Evolutionary conservation across 1,284 basidiomycete genomes (phyloP).

Genomic region (Termitomyces sp.): DNA sequence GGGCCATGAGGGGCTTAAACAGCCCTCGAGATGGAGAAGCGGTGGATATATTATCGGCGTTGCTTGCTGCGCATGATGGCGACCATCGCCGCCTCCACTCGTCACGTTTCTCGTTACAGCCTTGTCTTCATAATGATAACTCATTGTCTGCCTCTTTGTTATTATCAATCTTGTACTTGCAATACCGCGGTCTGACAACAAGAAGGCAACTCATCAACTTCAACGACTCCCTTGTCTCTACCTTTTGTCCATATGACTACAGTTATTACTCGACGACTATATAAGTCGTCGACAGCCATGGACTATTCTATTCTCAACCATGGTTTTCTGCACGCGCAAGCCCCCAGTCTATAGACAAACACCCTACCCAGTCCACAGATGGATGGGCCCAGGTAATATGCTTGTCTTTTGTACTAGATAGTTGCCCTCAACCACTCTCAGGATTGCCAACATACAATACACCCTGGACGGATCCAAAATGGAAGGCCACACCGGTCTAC

Average conservation of each 20-base stretch:
- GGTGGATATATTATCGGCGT: background rate
- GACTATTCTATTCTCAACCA: background rate
- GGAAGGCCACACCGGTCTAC: background rate
- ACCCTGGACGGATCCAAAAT: background rate
- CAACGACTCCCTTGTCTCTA: background rate
- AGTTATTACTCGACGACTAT: background rate
- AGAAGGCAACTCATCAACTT: background rate
- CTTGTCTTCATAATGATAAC: too few species aligned
- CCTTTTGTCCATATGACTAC: background rate
- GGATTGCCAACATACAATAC: background rate
- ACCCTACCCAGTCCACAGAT: background rate
- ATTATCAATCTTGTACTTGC: too few species aligned
- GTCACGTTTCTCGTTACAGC: too few species aligned
- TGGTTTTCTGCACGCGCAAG: background rate
- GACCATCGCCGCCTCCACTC: slow-evolving; percentile 3
- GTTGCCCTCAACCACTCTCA: background rate
- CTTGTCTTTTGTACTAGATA: background rate
- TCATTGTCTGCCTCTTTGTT: too few species aligned
- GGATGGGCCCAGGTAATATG: slow-evolving; percentile 1
- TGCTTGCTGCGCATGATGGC: slow-evolving; percentile 11
- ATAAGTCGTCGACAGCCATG: background rate
- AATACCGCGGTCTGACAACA: background rate
- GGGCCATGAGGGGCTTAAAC: slow-evolving; percentile 9
- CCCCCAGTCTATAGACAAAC: slow-evolving; percentile 2
- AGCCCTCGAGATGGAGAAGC: background rate